phyloP scores from a whole-genome alignment of 139 green algal species.

The Marvania coccoides region DNA sequence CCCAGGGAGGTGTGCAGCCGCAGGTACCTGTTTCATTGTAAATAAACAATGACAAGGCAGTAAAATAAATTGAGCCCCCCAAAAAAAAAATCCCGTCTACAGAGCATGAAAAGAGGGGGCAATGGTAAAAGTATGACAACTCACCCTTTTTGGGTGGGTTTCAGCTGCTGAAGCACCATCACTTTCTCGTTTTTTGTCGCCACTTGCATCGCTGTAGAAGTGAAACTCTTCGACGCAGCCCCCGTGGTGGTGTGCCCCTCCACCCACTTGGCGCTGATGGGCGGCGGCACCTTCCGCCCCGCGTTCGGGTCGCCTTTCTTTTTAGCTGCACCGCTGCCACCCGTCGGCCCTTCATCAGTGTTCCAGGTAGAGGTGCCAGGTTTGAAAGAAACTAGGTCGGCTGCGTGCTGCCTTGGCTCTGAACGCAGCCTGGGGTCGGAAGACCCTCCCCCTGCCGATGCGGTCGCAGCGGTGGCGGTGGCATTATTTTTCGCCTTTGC shows the following conservation, averaged over 20 bases:
- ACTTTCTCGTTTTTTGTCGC: conserved; percentile 50
- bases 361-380: conserved; percentile 82
- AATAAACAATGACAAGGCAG: no score
- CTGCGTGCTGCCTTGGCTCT: not conserved
- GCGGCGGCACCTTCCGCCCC: conserved; percentile 16
- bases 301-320: conserved; percentile 4
- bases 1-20: conserved; percentile 67
- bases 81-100: no score
- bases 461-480: not conserved
- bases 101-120: not conserved
- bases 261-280: conserved; percentile 31
- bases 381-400: conserved; percentile 50
- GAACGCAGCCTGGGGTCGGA: not conserved
- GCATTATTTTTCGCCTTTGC: conserved; percentile 25
- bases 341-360: conserved; percentile 51
- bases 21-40: conserved; percentile 52
- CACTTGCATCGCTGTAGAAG: conserved; percentile 58
- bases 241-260: conserved; percentile 40
- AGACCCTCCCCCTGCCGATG: not conserved
- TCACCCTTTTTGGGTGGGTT: conserved; percentile 74
- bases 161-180: conserved; percentile 55
- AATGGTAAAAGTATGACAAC: not conserved
- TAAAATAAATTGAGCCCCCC: no score
- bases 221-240: conserved; percentile 65
- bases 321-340: not conserved